Evolutionary conservation across 495 filamentous ascomycete species (phyloP).

Genomic region (Pyronema omphalodes): DNA sequence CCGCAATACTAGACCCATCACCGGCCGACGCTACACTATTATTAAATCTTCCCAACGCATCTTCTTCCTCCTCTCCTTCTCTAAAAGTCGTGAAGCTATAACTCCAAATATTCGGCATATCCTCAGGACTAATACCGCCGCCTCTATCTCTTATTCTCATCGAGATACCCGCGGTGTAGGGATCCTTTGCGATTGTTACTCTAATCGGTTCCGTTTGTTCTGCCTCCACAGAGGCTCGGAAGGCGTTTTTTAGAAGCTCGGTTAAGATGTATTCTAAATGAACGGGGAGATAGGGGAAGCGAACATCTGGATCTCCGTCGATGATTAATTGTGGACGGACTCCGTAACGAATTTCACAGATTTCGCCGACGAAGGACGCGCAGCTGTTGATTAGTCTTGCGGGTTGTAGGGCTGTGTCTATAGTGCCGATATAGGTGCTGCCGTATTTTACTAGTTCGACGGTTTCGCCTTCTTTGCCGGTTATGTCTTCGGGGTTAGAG

Average conservation of each 20-base stretch:
- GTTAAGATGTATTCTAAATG: conserved; percentile 95
- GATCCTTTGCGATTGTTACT: conserved; percentile 79
- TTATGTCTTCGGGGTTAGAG: conserved; percentile 1
- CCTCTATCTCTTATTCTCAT: conserved; percentile 92
- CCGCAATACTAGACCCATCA: conserved; percentile 48
- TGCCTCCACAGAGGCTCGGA: conserved; percentile 75
- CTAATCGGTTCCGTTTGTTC: conserved; percentile 59
- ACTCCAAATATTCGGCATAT: conserved; percentile 76
- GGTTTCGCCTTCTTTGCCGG: conserved; percentile 4
- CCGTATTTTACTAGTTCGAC: conserved; percentile 31
- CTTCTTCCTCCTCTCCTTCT: conserved; percentile 18
- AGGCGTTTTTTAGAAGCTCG: conserved; percentile 90
- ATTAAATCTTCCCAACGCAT: conserved; percentile 19
- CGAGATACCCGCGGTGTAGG: conserved; percentile 70
- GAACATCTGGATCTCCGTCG: conserved; percentile 60
- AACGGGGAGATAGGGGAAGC: conserved; percentile 80
- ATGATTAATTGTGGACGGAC: conserved; percentile 66
- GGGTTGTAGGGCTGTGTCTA: conserved; percentile 78
- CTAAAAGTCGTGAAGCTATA: conserved; percentile 91
- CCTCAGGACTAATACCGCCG: conserved; percentile 69
- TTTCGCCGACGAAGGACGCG: conserved; percentile 78
- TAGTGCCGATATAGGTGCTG: conserved; percentile 79
- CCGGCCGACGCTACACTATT: conserved; percentile 25
- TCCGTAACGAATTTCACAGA: conserved; percentile 91
- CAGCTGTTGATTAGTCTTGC: conserved; percentile 61